Conservation (phyloP, 2,329 filamentous ascomycete species). For the Fusarium sp. region DNA sequence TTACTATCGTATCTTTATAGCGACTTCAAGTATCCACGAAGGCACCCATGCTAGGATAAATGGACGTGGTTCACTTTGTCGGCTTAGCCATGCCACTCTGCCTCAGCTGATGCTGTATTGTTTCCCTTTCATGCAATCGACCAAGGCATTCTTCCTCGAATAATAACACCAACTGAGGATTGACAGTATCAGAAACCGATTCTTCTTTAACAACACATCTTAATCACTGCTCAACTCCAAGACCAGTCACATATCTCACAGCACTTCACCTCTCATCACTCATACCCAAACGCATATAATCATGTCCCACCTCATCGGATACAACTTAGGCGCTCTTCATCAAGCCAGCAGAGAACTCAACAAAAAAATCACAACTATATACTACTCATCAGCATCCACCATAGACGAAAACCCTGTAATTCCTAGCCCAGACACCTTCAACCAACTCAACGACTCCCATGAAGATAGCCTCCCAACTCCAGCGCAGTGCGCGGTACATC, state of each 20-base stretch:
- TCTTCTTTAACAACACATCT: neutral
- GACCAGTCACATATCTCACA: too few relatives aligned
- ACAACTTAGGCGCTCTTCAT: slow-evolving; percentile 28
- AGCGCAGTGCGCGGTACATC: slow-evolving; percentile 64
- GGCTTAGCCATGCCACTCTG: slow-evolving; percentile 1
- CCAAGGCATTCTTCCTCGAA: neutral
- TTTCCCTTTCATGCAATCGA: neutral
- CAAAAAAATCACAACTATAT: slow-evolving; percentile 1
- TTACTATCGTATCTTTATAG: accelerated
- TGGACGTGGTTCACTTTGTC: slow-evolving; percentile 2
- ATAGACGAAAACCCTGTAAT: slow-evolving; percentile 33
- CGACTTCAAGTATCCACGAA: slow-evolving; percentile 6
- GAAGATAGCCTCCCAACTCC: slow-evolving; percentile 26
- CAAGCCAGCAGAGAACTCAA: slow-evolving; percentile 11
- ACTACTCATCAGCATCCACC: slow-evolving; percentile 10
- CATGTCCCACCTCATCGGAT: slow-evolving; percentile 39
- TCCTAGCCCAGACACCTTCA: slow-evolving; percentile 28
- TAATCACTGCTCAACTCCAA: neutral
- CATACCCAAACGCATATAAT: neutral
- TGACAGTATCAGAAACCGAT: neutral
- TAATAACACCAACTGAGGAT: neutral
- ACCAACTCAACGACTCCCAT: slow-evolving; percentile 1
- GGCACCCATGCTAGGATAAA: neutral
- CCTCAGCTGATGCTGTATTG: slow-evolving; percentile 14
- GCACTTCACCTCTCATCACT: neutral